phyloP scores from a whole-genome alignment of 345 rosid species.

The Murraya koenigii region DNA sequence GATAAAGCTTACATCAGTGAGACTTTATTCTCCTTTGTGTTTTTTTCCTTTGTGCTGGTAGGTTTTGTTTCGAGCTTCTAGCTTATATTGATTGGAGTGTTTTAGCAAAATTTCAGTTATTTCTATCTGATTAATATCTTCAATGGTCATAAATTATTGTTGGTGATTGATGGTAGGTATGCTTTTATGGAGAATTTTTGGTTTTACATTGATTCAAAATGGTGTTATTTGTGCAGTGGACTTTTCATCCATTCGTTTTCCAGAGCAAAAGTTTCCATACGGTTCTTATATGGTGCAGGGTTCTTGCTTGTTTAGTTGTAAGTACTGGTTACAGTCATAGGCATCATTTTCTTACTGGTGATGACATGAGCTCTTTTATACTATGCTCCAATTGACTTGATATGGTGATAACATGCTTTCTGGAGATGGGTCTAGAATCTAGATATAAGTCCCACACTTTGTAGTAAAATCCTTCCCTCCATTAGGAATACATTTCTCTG shows the following conservation, averaged over 20 bases:
- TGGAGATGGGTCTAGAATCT: neutral
- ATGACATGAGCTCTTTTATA: neutral
- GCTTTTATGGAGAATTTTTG: neutral
- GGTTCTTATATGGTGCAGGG: slow-evolving; percentile 80
- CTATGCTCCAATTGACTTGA: neutral
- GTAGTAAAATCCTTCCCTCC: neutral
- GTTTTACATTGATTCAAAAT: slow-evolving; percentile 5
- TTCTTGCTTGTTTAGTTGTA: slow-evolving; percentile 75
- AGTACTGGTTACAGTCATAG: slow-evolving; percentile 22
- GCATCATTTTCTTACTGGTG: neutral
- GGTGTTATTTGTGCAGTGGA: slow-evolving; percentile 54
- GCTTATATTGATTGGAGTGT: neutral
- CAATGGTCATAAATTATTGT: neutral
- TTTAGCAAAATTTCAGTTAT: neutral
- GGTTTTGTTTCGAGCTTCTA: neutral
- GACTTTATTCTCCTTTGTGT: slow-evolving; percentile 51
- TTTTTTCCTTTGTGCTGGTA: slow-evolving; percentile 66
- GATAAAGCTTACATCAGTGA: slow-evolving; percentile 68
- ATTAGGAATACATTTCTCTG: neutral
- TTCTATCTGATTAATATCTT: neutral
- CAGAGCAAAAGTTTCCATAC: slow-evolving; percentile 72
- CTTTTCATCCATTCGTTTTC: slow-evolving; percentile 69
- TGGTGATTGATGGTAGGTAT: neutral
- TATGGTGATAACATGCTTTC: neutral
- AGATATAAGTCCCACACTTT: neutral